Evolutionary conservation across 1,139 yeast species (phyloP), one percentile per base, ranked within the genome.

Genomic region (Scheffersomyces stambukii): DNA sequence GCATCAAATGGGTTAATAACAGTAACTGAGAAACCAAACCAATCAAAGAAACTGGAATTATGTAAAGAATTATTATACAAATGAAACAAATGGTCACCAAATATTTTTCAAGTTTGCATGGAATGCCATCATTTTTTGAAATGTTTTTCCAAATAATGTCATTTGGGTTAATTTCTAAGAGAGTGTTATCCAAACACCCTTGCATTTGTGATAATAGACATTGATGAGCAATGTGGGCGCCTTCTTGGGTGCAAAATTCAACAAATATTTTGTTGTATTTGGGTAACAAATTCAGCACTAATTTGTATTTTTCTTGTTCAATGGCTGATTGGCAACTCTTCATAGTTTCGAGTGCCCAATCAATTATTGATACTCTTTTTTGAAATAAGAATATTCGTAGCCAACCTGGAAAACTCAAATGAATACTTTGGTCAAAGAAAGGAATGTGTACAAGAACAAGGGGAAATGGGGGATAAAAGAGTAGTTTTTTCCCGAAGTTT

Each of bases 1-100:
- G 84, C 23, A 80, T 51, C 21, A 75, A 48, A 15, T 64, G 63
- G 1, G 80, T 70, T 27, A 79, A 44, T 36, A 75, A 64, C 0
- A 85, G 83, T 4, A 78, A 57, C 40, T 81, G 86, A 0, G 86
- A 75, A 1, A 81, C 54, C 9, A 81, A 54, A 0, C 86, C 85
- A 27, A 81, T 73, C 36, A 79, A 64, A 1, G 86, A 81, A 1
- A 81, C 86, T 0, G 93, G 93, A 1, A 81, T 52, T 2, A 79
- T 79, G 70, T 85, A 81, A 6, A 78, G 63, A 2, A 78, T 48
- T 4, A 75, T 74, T 0, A 79, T 56, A 5, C 62, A 34, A 8
- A 75, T 54, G 24, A 73, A 63, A 3, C 70, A 23, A 2, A 69
- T 33, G 21, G 65, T 64, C 0, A 77, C 74, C 5, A 63, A 19